A percentile compares a stretch with the other conserved stretches of the same genome.
Conservation (phyloP, 345 rosid genomes). For the Murraya paniculata region DNA sequence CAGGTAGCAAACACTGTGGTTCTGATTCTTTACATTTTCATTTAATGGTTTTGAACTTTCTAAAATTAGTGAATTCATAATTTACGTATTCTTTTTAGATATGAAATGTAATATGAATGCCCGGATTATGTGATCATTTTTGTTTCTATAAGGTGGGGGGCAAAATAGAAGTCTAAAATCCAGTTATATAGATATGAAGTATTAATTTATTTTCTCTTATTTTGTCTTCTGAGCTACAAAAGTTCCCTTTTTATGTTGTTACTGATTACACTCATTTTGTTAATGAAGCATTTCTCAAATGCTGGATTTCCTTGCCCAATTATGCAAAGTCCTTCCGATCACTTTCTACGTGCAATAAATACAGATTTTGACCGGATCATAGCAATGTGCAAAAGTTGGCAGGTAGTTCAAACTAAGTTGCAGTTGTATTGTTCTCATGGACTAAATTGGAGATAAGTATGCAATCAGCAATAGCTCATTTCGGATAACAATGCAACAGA, state of each 20-base stretch:
- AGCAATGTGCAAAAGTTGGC: constrained; percentile 99
- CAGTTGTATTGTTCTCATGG: not conserved
- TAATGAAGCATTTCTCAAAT: constrained; percentile 91
- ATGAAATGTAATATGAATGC: not conserved
- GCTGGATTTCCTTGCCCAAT: constrained; percentile 99
- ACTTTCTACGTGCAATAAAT: constrained; percentile 94
- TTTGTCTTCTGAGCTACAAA: not conserved
- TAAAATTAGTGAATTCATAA: constrained; percentile 1
- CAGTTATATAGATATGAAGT: no score
- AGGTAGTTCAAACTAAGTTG: constrained; percentile 45
- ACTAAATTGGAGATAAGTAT: not conserved
- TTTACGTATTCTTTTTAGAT: not conserved
- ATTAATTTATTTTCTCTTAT: not conserved
- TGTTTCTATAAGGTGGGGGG: not conserved
- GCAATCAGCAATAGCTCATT: not conserved
- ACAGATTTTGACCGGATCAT: constrained; percentile 98
- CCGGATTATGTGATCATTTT: constrained; percentile 7
- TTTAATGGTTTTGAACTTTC: constrained; percentile 6
- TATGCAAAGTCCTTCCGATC: constrained; percentile 99
- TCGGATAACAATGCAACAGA: not conserved
- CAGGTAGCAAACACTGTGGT: constrained; percentile 47
- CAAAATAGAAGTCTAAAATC: not conserved
- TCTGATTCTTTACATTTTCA: constrained; percentile 3
- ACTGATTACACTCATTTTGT: constrained; percentile 24
- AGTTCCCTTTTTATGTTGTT: not conserved